Evolutionary conservation across 805 yeast genomes (phyloP).

Genomic region (Tetrapisispora namnaoensis): DNA sequence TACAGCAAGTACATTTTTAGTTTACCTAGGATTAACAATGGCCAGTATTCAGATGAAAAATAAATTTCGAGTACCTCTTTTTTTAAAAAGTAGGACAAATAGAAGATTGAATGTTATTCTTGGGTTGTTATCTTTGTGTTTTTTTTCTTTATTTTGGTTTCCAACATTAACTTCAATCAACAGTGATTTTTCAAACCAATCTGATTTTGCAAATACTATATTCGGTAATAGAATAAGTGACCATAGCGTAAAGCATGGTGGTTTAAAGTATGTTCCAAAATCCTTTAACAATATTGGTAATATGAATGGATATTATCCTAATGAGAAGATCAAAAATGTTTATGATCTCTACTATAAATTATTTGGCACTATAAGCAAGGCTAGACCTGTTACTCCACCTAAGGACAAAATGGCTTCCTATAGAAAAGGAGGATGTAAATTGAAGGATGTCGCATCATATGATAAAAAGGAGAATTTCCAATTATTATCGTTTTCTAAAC

Average conservation of each 20-base stretch:
- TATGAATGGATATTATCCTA: slow-evolving; percentile 1
- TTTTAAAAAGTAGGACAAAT: not conserved
- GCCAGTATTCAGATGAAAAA: not conserved
- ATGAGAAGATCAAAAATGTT: not conserved
- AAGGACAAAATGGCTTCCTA: not conserved
- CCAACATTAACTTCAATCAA: not conserved
- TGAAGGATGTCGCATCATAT: not conserved
- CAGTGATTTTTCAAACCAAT: not conserved
- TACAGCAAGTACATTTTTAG: not conserved
- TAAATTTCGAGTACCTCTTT: not conserved
- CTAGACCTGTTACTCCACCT: slow-evolving; percentile 3
- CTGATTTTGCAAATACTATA: not conserved
- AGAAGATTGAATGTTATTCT: not conserved
- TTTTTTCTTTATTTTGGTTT: slow-evolving; percentile 1
- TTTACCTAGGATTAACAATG: not conserved
- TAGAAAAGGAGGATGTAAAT: not conserved
- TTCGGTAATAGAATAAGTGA: not conserved
- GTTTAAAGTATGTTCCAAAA: not conserved
- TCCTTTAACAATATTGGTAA: slow-evolving; percentile 1
- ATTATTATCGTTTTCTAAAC: slow-evolving; percentile 6
- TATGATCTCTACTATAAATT: slow-evolving; percentile 2
- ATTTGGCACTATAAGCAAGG: not conserved
- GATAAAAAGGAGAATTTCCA: not conserved
- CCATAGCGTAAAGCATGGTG: not conserved
- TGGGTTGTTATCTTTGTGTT: not conserved